phyloP scores from a whole-genome alignment of 2,329 filamentous ascomycete species.

The Xylaria sp. region DNA sequence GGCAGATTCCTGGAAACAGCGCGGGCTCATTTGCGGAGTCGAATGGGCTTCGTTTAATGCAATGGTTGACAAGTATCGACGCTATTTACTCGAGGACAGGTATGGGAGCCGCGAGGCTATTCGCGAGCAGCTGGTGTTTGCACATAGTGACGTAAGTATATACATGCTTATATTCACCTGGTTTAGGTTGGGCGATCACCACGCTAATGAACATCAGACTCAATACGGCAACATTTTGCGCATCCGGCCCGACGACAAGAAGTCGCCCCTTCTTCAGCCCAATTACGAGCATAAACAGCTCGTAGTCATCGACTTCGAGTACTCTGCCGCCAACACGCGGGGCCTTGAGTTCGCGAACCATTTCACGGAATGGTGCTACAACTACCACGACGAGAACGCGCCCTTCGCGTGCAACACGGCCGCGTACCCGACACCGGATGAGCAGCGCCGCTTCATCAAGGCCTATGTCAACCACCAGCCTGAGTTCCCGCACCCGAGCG shows the following conservation, averaged over 20 bases:
- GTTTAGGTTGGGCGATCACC: background rate
- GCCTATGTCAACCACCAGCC: constrained; percentile 85
- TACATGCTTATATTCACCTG: background rate
- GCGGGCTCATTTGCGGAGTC: constrained; percentile 79
- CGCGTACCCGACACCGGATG: constrained; percentile 75
- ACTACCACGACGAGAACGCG: constrained; percentile 77
- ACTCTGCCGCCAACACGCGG: constrained; percentile 83
- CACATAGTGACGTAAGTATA: constrained; percentile 87
- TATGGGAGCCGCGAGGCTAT: constrained; percentile 71
- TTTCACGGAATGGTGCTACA: constrained; percentile 98
- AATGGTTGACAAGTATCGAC: constrained; percentile 76
- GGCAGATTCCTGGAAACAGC: constrained; percentile 62
- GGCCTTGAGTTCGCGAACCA: constrained; percentile 97
- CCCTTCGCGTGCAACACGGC: constrained; percentile 70
- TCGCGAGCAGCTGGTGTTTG: constrained; percentile 80
- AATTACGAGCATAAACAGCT: constrained; percentile 95
- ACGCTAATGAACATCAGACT: constrained; percentile 59
- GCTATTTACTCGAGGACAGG: constrained; percentile 69
- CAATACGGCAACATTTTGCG: constrained; percentile 98
- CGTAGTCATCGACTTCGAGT: constrained; percentile 97
- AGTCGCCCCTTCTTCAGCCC: constrained; percentile 85
- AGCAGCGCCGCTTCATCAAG: constrained; percentile 83
- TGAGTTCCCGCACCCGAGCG: constrained; percentile 58
- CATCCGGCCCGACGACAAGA: constrained; percentile 64
- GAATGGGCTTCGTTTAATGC: constrained; percentile 79